Evolutionary conservation across 2,329 filamentous ascomycete genomes (phyloP), one percentile per base, ranked within the genome.

Genomic region (Ophiocordyceps australis): DNA sequence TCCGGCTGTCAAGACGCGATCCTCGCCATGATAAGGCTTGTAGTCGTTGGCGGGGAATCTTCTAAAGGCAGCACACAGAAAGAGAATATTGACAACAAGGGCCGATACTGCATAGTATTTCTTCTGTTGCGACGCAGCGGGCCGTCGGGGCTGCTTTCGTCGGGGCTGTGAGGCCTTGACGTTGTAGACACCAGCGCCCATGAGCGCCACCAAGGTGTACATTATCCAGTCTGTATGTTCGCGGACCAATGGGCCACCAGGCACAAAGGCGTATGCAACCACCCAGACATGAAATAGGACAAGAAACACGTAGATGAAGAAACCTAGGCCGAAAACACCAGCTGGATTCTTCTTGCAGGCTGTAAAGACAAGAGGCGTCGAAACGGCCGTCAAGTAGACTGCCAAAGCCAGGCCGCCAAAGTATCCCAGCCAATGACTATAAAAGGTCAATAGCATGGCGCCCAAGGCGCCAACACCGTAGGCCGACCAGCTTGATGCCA

Each of bases 241-340:
- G 23, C 89, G 75, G 22, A 98, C 79, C 1, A 93, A 64, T 4
- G 82, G 82, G 3, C 89, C 89, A 26, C 89, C 89, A 3, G 89
- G 89, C 4, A 98, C 89, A 39, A 98, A 98, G 9, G 89, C 89
- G 42, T 98, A 98, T 3, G 89, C 89, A 9, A 98, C 89, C 19
- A 94, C 79, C 89, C 89, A 98, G 28, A 94, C 83, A 44, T 95
- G 86, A 59, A 93, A 93, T n/a, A 98, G 66, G 5, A 94, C 75
- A 55, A 95, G 56, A 40, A 95, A 64, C 50, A 95, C 93, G 59
- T 95, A 98, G 25, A 92, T 50, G 27, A 94, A 54, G 55, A 93
- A 94, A 4, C 79, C 86, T 10, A 91, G 46, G 3, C 86, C 89
- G 45, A 98, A 98, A 0, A 80, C 81, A 15, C 63, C 62, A 5